Conservation (phyloP, 2,329 filamentous ascomycete genomes). For the Aspergillus sp. region DNA sequence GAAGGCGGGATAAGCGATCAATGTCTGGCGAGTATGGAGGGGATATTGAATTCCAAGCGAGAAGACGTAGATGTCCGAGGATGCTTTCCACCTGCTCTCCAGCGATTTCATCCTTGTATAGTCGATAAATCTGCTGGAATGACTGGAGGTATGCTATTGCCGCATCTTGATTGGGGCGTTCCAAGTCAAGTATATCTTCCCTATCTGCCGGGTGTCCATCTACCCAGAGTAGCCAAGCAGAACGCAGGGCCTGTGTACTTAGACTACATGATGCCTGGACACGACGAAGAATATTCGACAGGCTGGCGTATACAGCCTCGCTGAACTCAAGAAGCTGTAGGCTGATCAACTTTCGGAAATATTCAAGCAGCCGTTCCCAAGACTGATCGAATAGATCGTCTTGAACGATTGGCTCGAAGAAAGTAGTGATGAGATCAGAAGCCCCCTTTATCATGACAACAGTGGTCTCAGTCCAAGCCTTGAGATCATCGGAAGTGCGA, state of each 20-base stretch:
- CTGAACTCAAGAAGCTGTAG: slow-evolving; percentile 69
- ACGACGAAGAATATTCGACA: slow-evolving; percentile 61
- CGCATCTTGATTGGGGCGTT: slow-evolving; percentile 73
- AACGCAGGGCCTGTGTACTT: slow-evolving; percentile 54
- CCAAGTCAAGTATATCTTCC: slow-evolving; percentile 44
- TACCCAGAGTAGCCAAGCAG: slow-evolving; percentile 71
- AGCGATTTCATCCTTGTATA: slow-evolving; percentile 67
- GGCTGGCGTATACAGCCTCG: slow-evolving; percentile 69
- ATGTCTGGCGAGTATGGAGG: slow-evolving; percentile 43
- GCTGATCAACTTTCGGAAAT: slow-evolving; percentile 66
- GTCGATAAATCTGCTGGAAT: slow-evolving; percentile 74
- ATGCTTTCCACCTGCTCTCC: slow-evolving; percentile 66
- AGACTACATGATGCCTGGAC: slow-evolving; percentile 48
- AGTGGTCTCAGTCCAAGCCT: slow-evolving; percentile 73
- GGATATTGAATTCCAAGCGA: slow-evolving; percentile 68
- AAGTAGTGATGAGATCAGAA: slow-evolving; percentile 71
- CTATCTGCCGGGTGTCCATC: slow-evolving; percentile 60
- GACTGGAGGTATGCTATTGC: slow-evolving; percentile 81
- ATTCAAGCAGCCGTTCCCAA: slow-evolving; percentile 73
- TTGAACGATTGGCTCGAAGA: slow-evolving; percentile 70
- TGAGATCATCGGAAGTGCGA: slow-evolving; percentile 33
- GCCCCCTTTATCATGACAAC: slow-evolving; percentile 73
- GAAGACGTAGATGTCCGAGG: slow-evolving; percentile 68
- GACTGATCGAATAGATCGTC: slow-evolving; percentile 69
- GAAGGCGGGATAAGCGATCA: slow-evolving; percentile 42